Conservation (phyloP, 106 monocot genomes). For the Acorus calamus region DNA sequence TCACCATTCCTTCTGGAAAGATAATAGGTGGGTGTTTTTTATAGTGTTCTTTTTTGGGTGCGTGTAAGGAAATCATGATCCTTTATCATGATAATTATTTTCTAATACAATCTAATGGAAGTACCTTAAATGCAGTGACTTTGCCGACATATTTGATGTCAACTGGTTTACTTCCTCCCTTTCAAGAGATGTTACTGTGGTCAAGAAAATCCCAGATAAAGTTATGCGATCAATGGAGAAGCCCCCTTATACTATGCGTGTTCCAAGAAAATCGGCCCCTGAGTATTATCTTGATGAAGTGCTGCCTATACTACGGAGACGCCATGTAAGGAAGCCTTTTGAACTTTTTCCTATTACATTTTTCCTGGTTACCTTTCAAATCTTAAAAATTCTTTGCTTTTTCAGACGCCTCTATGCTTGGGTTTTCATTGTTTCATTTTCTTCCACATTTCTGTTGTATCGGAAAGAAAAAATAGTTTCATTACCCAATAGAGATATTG, state of each 20-base stretch:
- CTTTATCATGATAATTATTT: not conserved
- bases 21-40: conserved; percentile 57
- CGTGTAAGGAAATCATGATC: too few species aligned
- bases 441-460: too few species aligned
- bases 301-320: conserved; percentile 63
- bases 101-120: not conserved
- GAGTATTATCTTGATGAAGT: conserved; percentile 73
- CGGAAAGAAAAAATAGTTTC: too few species aligned
- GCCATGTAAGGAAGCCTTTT: conserved; percentile 45
- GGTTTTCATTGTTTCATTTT: too few species aligned
- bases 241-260: conserved; percentile 84
- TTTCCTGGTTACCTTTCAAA: too few species aligned
- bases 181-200: conserved; percentile 58
- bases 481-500: too few species aligned
- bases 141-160: conserved; percentile 75
- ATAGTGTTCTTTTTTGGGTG: not conserved
- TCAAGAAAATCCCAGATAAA: conserved; percentile 64
- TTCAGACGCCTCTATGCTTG: too few species aligned
- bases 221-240: conserved; percentile 82
- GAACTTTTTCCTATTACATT: too few species aligned
- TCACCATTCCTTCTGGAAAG: conserved; percentile 95
- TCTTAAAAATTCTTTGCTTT: too few species aligned
- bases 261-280: conserved; percentile 70
- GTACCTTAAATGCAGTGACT: conserved; percentile 47
- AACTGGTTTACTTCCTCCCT: conserved; percentile 72